These are phyloP conservation scores for Cutaneotrichosporon sp. DNA, from an alignment of 1,284 basidiomycete genomes.

Conservation along the genomic window DNA sequence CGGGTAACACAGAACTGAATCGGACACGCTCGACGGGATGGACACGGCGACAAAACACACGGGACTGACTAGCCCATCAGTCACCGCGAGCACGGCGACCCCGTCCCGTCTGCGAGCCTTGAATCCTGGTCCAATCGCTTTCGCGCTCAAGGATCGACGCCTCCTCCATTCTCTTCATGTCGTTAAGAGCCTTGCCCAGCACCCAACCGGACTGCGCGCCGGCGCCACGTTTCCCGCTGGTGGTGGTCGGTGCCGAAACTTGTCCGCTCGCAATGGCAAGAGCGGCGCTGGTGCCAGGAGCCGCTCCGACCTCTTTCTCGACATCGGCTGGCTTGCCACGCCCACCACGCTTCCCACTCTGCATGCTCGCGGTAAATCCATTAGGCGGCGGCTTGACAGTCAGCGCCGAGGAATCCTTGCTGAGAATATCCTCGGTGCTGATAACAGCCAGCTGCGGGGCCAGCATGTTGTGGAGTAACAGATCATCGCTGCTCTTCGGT, in stretches of 20 bases:
- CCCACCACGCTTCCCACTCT: conserved; percentile 35
- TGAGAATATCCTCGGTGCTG: conserved; percentile 44
- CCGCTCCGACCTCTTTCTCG: conserved; percentile 28
- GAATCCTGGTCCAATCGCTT: conserved; percentile 47
- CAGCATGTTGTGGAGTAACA: conserved; percentile 37
- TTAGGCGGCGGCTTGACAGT: conserved; percentile 35
- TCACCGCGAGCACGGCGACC: conserved; percentile 38
- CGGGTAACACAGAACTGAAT: too few relatives aligned
- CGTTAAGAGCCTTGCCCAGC: conserved; percentile 45
- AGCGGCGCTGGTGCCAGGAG: conserved; percentile 37
- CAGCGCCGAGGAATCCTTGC: conserved; percentile 39
- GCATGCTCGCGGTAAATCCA: conserved; percentile 21
- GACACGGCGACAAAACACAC: background rate
- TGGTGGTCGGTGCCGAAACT: conserved; percentile 18
- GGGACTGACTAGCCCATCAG: conserved; percentile 3
- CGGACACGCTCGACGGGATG: background rate
- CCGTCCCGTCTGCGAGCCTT: conserved; percentile 32
- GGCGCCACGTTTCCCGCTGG: conserved; percentile 30
- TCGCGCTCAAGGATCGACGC: conserved; percentile 44
- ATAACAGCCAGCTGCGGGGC: conserved; percentile 39
- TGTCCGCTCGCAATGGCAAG: conserved; percentile 36
- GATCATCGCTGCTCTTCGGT: conserved; percentile 28
- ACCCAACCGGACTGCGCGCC: conserved; percentile 37
- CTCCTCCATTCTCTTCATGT: conserved; percentile 45
- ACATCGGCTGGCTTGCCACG: conserved; percentile 32